Conservation (phyloP, 1,284 basidiomycete species). For the Kwoniella shivajii region DNA sequence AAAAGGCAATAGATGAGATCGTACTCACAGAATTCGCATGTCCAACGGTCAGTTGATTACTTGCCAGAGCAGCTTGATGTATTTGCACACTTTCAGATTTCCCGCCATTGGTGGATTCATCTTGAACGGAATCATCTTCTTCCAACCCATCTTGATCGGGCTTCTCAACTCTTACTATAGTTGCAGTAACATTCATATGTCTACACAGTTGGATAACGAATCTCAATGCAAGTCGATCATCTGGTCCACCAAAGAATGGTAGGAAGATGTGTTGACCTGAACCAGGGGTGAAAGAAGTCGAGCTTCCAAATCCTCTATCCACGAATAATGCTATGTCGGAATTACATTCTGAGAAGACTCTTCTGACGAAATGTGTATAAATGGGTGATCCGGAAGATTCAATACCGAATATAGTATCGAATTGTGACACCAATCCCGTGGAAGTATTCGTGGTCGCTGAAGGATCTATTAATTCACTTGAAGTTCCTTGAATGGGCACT, state of each 20-base stretch:
- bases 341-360: constrained; percentile 66
- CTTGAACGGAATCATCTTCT: constrained; percentile 22
- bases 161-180: constrained; percentile 63
- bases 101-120: constrained; percentile 25
- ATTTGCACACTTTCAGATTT: constrained; percentile 34
- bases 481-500: constrained; percentile 51
- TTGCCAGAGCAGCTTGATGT: constrained; percentile 48
- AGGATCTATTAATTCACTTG: constrained; percentile 59
- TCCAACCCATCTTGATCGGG: constrained; percentile 56
- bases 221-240: constrained; percentile 79
- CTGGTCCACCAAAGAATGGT: constrained; percentile 89
- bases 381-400: constrained; percentile 53
- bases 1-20: too few species aligned
- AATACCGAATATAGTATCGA: constrained; percentile 48
- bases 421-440: constrained; percentile 29
- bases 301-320: constrained; percentile 62
- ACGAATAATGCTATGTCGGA: constrained; percentile 79
- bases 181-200: constrained; percentile 66
- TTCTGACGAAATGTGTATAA: constrained; percentile 77
- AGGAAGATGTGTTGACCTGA: constrained; percentile 70
- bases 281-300: constrained; percentile 36
- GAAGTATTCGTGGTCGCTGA: constrained; percentile 14
- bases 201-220: constrained; percentile 77
- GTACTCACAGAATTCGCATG: constrained; percentile 30
- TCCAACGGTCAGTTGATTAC: constrained; percentile 48